Evolutionary conservation across 345 rosid species (phyloP), one percentile per base, ranked within the genome.

Genomic region (Odontarrhena argentea): DNA sequence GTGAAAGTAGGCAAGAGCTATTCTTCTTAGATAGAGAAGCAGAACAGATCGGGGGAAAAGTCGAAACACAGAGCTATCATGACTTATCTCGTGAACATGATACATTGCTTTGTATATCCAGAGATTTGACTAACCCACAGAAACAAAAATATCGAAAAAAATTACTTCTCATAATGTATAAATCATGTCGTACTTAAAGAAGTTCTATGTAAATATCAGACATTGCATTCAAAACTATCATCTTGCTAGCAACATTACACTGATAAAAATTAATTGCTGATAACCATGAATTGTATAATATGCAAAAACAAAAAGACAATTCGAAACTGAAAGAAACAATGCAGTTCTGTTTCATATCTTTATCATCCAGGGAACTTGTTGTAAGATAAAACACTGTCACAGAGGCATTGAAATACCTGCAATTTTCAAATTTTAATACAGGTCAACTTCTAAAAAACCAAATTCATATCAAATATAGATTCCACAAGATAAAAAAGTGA

Each of bases 391-490:
- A 73, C 13, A 41, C 12, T 37, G 58, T 74, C 73, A 74, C 61
- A 67, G 61, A 67, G 77, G 77, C 73, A 74, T 67, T 1, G 73
- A 67, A 53, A 74, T 60, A 60, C 73, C 73, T 74, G 69, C 63
- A 60, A 32, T 18, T 26, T 52, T 65, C 58, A 49, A 37, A 32
- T 18, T 18, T 18, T 14, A 2, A 0, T 48, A 4, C 18, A 15
- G 32, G 58, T 48, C 12, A 18, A 9, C 13, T 15, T 58, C 10
- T 7, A 34, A 54, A 62, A 15, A 18, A 9, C 36, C 15, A 63
- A 9, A 24, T 14, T 1, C 9, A 62, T 35, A 61, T 24, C 41
- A 61, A 36, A 61, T 42, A 60, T 22, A 38, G 49, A 32, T 5
- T 13, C 44, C 26, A 56, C n/a, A 50, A 50, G 10, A 32, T 32